Evolutionary conservation across 306 rosid genomes (phyloP).

Genomic region (Benincasa hispida): DNA sequence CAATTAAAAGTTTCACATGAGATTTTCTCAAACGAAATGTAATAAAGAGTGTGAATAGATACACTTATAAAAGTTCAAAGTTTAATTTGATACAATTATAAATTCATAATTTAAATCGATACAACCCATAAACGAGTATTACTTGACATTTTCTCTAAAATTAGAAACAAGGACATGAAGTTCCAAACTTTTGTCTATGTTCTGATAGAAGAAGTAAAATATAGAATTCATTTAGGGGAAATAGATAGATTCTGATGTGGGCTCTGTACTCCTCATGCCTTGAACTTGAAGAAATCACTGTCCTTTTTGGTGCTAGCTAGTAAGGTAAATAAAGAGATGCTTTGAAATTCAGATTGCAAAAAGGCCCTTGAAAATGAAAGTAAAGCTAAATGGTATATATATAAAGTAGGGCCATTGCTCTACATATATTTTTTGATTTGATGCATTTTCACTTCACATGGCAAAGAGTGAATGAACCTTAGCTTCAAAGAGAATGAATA

Average conservation of each 20-base stretch:
- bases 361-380: not conserved
- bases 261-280: not conserved
- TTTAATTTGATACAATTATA: no score
- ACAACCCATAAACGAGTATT: no score
- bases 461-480: not conserved
- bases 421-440: not conserved
- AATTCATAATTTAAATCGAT: no score
- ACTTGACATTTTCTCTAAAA: no score
- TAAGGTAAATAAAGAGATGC: not conserved
- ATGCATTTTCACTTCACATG: not conserved
- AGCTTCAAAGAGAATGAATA: conserved; percentile 2
- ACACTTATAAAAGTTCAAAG: no score
- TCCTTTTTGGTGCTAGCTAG: not conserved
- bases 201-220: not conserved
- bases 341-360: not conserved
- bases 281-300: not conserved
- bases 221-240: no score
- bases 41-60: no score
- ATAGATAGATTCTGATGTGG: not conserved
- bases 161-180: no score
- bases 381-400: not conserved
- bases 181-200: not conserved
- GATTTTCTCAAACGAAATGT: no score
- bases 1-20: no score
- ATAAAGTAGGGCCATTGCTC: not conserved